Evolutionary conservation across 805 yeast species (phyloP).

Genomic region (Candida suzukii): DNA sequence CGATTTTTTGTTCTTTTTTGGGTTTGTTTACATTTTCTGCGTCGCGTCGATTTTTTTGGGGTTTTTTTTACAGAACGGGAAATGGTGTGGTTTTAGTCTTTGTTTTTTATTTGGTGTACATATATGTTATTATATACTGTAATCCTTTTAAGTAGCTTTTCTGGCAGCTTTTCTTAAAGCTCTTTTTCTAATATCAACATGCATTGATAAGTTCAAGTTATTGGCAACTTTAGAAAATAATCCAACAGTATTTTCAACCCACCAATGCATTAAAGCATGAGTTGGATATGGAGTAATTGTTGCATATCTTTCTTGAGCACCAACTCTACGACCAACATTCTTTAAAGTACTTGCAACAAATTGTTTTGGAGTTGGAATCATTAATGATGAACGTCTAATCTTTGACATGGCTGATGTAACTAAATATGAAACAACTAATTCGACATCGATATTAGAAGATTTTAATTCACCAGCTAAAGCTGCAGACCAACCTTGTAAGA

Average conservation of each 20-base stretch:
- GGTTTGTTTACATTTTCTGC: conserved; percentile 4
- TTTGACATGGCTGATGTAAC: conserved; percentile 96
- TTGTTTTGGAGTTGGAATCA: conserved; percentile 74
- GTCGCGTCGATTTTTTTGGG: no score
- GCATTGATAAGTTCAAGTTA: conserved; percentile 65
- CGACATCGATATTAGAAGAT: conserved; percentile 70
- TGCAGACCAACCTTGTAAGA: conserved; percentile 86
- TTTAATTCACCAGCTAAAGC: conserved; percentile 83
- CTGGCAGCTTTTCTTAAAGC: conserved; percentile 72
- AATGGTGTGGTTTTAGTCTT: no score
- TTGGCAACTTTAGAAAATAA: conserved; percentile 70
- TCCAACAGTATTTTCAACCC: conserved; percentile 73
- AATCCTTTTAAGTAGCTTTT: conserved; percentile 15
- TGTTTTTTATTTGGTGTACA: no score
- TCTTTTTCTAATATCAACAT: conserved; percentile 68
- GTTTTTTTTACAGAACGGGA: no score
- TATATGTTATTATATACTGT: background rate
- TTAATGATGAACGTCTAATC: conserved; percentile 63
- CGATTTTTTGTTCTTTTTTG: no score
- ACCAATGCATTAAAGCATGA: conserved; percentile 88
- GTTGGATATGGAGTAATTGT: conserved; percentile 90
- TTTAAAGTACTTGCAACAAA: conserved; percentile 72
- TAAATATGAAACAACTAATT: conserved; percentile 76
- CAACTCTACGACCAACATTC: conserved; percentile 75
- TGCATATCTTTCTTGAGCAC: conserved; percentile 86